Evolutionary conservation across 2,329 filamentous ascomycete species (phyloP).

Genomic region (Cercospora sp.): DNA sequence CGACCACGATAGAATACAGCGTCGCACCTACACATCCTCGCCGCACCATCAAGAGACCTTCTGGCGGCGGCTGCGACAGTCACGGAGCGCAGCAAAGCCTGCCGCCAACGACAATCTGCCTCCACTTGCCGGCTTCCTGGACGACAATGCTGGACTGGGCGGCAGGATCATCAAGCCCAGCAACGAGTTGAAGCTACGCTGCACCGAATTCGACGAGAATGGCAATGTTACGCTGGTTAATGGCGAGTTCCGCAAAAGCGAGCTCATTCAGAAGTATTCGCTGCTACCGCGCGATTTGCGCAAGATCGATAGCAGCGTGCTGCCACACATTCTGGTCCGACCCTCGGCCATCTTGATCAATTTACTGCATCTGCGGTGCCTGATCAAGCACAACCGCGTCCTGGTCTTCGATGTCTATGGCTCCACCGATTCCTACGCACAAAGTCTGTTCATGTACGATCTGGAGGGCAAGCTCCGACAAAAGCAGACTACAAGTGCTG

Average conservation of each 20-base stretch:
- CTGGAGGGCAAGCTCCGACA: slow-evolving; percentile 88
- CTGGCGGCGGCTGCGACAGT: slow-evolving; percentile 31
- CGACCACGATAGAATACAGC: slow-evolving; percentile 28
- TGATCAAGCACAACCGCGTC: slow-evolving; percentile 93
- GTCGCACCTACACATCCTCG: slow-evolving; percentile 27
- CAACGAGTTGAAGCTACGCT: slow-evolving; percentile 81
- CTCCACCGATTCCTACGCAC: slow-evolving; percentile 88
- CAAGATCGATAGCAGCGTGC: slow-evolving; percentile 94
- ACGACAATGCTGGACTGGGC: slow-evolving; percentile 63
- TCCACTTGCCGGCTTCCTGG: slow-evolving; percentile 53
- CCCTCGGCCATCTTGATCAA: slow-evolving; percentile 93
- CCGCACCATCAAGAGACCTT: slow-evolving; percentile 25
- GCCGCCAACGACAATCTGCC: slow-evolving; percentile 60
- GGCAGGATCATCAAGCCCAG: slow-evolving; percentile 71
- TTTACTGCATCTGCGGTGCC: slow-evolving; percentile 88
- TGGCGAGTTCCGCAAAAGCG: slow-evolving; percentile 95
- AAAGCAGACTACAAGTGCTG: slow-evolving; percentile 57
- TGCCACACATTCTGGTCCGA: slow-evolving; percentile 92
- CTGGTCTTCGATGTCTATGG: slow-evolving; percentile 96
- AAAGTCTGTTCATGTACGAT: slow-evolving; percentile 97
- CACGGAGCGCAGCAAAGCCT: slow-evolving; percentile 21
- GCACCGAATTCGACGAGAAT: slow-evolving; percentile 91
- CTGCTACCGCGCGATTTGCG: slow-evolving; percentile 90
- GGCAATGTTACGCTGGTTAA: slow-evolving; percentile 91
- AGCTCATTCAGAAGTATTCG: slow-evolving; percentile 95